These are phyloP conservation scores for Phylloporus arenicola DNA, from an alignment of 768 basidiomycete species.

Conservation along the genomic window DNA sequence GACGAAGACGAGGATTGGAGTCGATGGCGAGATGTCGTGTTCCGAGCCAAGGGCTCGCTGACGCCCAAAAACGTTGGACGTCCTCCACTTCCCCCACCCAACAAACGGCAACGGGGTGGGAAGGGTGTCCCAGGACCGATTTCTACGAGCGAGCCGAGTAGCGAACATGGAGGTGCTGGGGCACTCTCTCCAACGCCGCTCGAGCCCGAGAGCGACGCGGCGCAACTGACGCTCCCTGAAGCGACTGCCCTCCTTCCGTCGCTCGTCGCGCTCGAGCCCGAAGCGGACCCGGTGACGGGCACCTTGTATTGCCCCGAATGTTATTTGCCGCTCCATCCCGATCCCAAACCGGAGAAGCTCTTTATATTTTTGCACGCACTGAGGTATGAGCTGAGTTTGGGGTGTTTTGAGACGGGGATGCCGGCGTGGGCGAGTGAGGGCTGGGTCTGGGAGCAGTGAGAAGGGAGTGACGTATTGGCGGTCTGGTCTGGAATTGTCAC, in stretches of 20 bases:
- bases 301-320: conserved; percentile 81
- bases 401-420: conserved; percentile 80
- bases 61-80: conserved; percentile 26
- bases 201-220: background rate
- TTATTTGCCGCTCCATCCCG: conserved; percentile 87
- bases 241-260: conserved; percentile 36
- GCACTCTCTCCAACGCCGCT: background rate
- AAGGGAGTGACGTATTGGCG: background rate
- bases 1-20: conserved; percentile 88
- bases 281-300: conserved; percentile 37
- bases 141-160: background rate
- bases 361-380: conserved; percentile 96
- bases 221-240: conserved; percentile 43
- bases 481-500: conserved; percentile 16
- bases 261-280: conserved; percentile 18
- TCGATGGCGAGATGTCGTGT: conserved; percentile 81
- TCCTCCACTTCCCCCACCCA: conserved; percentile 52
- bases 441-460: conserved; percentile 54
- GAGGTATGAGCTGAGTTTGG: conserved; percentile 75
- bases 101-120: conserved; percentile 55
- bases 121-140: conserved; percentile 6
- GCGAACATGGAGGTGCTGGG: background rate
- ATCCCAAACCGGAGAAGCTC: conserved; percentile 85
- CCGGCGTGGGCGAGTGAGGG: conserved; percentile 83
- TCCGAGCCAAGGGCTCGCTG: conserved; percentile 65